A percentile compares a stretch with the other conserved stretches of the same genome.
phyloP scores from a whole-genome alignment of 1,139 yeast species.

The Geotrichum histeridarum region DNA sequence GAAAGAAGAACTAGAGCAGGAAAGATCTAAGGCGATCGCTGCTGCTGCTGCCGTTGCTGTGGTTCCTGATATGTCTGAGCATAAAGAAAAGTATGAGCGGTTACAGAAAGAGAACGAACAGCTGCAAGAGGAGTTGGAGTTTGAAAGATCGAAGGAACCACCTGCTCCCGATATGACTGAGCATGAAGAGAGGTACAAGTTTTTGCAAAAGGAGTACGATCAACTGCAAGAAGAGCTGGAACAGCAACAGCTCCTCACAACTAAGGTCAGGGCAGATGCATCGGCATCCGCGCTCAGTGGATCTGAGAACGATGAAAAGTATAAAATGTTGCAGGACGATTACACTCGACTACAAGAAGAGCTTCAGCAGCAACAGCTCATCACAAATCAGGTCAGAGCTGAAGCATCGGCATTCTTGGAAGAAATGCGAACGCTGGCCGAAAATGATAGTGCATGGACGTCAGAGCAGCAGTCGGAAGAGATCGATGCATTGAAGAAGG shows the following conservation, averaged over 20 bases:
- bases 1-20: conserved; percentile 37
- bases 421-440: conserved; percentile 41
- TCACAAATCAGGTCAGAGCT: conserved; percentile 40
- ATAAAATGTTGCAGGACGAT: conserved; percentile 24
- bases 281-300: no score
- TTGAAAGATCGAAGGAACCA: no score
- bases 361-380: conserved; percentile 36
- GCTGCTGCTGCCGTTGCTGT: no score
- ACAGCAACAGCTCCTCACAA: background rate
- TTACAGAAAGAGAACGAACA: no score
- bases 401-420: conserved; percentile 40
- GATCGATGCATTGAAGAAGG: conserved; percentile 34
- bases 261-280: no score
- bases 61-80: no score
- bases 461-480: conserved; percentile 30
- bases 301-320: conserved; percentile 18
- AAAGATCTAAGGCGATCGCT: conserved; percentile 37
- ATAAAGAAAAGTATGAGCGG: no score
- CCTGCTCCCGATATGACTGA: no score
- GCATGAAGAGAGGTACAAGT: no score
- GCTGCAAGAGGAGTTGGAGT: no score
- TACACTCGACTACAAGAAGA: conserved; percentile 27
- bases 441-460: conserved; percentile 28
- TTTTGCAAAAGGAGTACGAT: background rate
- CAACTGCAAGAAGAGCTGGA: conserved; percentile 12